Percentiles rank a stretch among this genome's conserved stretches.
Conservation (phyloP, 225 moss, liverwort and hornwort species). For the Straminergon stramineum region DNA sequence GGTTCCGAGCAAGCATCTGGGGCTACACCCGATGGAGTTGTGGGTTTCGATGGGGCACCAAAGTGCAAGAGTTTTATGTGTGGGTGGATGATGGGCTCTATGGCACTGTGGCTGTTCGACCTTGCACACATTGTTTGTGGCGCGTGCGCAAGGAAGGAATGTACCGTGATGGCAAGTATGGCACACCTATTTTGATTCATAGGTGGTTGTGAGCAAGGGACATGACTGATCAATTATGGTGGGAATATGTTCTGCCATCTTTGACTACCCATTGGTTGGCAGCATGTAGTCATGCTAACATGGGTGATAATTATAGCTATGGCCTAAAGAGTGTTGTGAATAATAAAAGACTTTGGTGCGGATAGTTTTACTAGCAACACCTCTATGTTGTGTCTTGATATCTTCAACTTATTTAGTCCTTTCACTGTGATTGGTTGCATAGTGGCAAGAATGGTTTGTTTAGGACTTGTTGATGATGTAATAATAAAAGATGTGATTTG, state of each 20-base stretch:
- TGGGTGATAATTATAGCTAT: background rate
- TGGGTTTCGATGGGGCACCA: background rate
- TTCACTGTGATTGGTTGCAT: background rate
- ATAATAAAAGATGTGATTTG: background rate
- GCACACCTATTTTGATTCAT: background rate
- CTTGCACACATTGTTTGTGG: background rate
- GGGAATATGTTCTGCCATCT: background rate
- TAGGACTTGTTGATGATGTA: too few relatives aligned
- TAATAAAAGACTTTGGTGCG: background rate
- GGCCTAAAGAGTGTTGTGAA: background rate
- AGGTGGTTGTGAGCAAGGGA: background rate
- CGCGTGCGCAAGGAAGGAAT: background rate
- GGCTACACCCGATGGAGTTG: background rate
- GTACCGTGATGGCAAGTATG: background rate
- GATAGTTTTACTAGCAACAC: background rate
- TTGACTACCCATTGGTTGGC: background rate
- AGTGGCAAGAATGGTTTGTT: background rate
- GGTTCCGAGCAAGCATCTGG: background rate
- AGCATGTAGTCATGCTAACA: background rate
- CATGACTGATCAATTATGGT: too few relatives aligned
- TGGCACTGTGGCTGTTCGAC: background rate
- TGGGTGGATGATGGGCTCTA: background rate
- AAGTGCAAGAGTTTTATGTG: background rate
- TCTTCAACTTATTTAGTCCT: rapidly evolving
- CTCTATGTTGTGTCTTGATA: background rate